phyloP scores from a whole-genome alignment of 2,329 filamentous ascomycete genomes.

The Neofusicoccum sp. region DNA sequence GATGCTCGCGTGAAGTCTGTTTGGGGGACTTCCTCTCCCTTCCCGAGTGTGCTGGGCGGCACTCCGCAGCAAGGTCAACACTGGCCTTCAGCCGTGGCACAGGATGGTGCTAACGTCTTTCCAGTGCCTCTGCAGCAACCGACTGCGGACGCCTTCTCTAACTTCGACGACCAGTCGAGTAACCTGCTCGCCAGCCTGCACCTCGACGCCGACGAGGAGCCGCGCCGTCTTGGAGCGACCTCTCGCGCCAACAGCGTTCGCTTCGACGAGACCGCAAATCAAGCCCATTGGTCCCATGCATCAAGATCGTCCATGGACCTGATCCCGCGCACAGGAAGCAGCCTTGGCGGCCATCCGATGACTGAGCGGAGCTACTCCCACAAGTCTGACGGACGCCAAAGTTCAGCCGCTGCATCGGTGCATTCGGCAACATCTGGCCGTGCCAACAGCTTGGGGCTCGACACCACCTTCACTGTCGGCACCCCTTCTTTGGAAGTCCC shows the following conservation, averaged over 20 bases:
- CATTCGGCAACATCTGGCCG: conserved; percentile 77
- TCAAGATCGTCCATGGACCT: conserved; percentile 84
- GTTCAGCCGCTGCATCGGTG: conserved; percentile 83
- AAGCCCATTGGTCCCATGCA: conserved; percentile 84
- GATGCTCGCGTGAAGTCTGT: conserved; percentile 75
- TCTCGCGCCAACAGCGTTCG: conserved; percentile 96
- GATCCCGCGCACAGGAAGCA: conserved; percentile 75
- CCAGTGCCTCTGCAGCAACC: conserved; percentile 78
- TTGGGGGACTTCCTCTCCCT: conserved; percentile 83
- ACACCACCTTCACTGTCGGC: conserved; percentile 64
- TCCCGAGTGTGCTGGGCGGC: conserved; percentile 80
- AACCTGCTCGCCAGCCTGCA: conserved; percentile 80
- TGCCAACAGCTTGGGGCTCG: conserved; percentile 85
- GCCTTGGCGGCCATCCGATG: conserved; percentile 76
- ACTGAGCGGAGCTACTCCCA: conserved; percentile 91
- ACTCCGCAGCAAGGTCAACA: conserved; percentile 81
- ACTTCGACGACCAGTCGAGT: conserved; percentile 84
- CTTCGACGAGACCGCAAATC: conserved; percentile 93
- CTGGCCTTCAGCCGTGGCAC: not conserved
- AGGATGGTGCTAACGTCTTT: conserved; percentile 27
- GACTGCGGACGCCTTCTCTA: conserved; percentile 82
- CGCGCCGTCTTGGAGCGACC: conserved; percentile 78
- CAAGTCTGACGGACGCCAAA: conserved; percentile 93
- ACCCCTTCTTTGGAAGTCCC: conserved; percentile 60
- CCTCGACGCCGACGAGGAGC: conserved; percentile 84